Evolutionary conservation across 192 early-diverging fungal species (phyloP), one percentile per base, ranked within the genome.

Genomic region (Gryganskiella cystojenkinii): DNA sequence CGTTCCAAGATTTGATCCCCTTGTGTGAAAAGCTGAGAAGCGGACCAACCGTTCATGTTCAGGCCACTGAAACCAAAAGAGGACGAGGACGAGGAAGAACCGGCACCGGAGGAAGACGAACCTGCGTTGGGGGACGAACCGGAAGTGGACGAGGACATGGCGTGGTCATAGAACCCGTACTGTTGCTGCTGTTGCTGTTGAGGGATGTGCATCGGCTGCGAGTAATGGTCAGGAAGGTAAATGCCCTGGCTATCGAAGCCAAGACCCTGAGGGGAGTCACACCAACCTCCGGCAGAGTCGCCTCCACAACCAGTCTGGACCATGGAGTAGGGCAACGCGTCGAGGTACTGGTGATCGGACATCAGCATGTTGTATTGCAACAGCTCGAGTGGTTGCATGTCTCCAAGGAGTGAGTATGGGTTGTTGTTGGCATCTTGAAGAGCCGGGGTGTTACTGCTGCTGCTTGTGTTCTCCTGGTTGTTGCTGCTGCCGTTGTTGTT

Each of bases 321-420:
- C 13, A 76, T 42, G 0, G 64, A 63, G 47, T 67, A 68, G 33
- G 64, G 64, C 30, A 75, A 28, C 11, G 42, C 59, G 34, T 76
- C 73, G 27, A 76, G 22, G 30, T 47, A 47, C 25, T 76, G 63
- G 44, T 58, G 44, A 25, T 76, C 73, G 35, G 68, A 46, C 27
- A 76, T 13, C n/a, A 76, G 64, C 7, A 57, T 55, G 73, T 76
- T 76, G 73, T 76, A 76, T 46, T 76, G 73, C 58, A 76, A 33
- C 24, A 76, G 11, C 54, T 76, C 73, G 19, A 76, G 25, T 14
- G 65, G 73, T 8, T 40, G 53, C 73, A 76, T 76, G 8, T 61
- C 64, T 14, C 64, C 57, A 56, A 67, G 61, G 10, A 75, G 11
- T 33, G 34, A 61, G 52, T 67, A 61, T 11, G 71, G 24, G 63